These are phyloP conservation scores for Byssoonygena ceratinophila DNA, from an alignment of 2,329 filamentous ascomycete species.

Conservation along the genomic window DNA sequence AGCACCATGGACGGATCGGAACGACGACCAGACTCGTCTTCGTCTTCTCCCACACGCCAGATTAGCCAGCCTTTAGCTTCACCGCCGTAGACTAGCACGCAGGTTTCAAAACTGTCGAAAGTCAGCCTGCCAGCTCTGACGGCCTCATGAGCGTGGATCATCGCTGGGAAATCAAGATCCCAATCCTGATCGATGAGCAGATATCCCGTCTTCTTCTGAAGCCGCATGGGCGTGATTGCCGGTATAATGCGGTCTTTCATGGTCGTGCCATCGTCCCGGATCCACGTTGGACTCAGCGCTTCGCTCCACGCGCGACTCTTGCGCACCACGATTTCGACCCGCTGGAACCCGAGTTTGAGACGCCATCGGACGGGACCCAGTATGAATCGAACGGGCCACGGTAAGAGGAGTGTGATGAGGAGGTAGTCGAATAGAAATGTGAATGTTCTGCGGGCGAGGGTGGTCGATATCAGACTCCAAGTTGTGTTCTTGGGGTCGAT, in stretches of 20 bases:
- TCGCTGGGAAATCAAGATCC: constrained; percentile 75
- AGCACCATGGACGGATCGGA: constrained; percentile 25
- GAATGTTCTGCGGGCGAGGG: constrained; percentile 50
- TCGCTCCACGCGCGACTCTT: constrained; percentile 60
- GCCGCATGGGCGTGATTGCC: constrained; percentile 56
- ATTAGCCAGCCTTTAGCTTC: constrained; percentile 61
- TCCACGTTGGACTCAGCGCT: constrained; percentile 18
- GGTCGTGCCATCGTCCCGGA: constrained; percentile 44
- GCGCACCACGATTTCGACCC: constrained; percentile 70
- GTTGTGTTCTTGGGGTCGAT: constrained; percentile 50
- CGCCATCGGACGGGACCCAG: constrained; percentile 64
- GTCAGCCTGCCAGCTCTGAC: constrained; percentile 46
- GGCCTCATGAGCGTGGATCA: constrained; percentile 62
- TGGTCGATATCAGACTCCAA: constrained; percentile 47
- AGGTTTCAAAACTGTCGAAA: constrained; percentile 58
- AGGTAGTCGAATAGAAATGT: constrained; percentile 66
- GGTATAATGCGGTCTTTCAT: constrained; percentile 49
- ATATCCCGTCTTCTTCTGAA: constrained; percentile 84
- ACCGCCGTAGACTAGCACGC: constrained; percentile 56
- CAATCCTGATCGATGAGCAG: constrained; percentile 74
- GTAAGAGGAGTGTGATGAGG: constrained; percentile 56
- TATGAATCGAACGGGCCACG: constrained; percentile 65
- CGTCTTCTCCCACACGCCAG: constrained; percentile 43
- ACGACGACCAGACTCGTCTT: not conserved
- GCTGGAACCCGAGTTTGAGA: constrained; percentile 61